A percentile compares a stretch with the other conserved stretches of the same genome.
phyloP scores from a whole-genome alignment of 2,329 filamentous ascomycete species.

The Fusarium floridanum region DNA sequence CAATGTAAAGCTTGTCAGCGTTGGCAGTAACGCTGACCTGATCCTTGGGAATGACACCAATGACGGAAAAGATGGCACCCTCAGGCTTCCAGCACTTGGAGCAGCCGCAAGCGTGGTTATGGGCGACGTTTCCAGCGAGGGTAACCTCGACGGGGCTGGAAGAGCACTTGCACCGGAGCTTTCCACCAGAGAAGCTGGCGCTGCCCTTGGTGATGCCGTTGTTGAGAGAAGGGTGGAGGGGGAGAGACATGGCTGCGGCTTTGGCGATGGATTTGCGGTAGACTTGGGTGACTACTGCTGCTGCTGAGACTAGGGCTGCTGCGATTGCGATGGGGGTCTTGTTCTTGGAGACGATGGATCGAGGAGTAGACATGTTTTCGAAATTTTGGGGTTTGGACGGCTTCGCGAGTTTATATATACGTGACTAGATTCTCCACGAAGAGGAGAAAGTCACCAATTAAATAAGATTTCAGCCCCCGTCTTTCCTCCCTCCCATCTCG shows the following conservation, averaged over 20 bases:
- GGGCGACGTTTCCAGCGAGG: constrained; percentile 69
- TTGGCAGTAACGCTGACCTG: constrained; percentile 70
- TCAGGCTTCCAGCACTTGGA: constrained; percentile 79
- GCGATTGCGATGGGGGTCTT: constrained; percentile 37
- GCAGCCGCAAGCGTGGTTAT: constrained; percentile 80
- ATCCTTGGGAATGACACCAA: constrained; percentile 70
- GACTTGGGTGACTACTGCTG: constrained; percentile 38
- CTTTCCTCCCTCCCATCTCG: background rate
- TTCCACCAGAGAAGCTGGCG: constrained; percentile 69
- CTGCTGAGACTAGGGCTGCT: constrained; percentile 41
- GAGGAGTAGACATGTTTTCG: constrained; percentile 28
- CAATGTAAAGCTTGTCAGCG: constrained; percentile 66
- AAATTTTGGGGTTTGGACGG: background rate
- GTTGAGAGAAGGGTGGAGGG: constrained; percentile 73
- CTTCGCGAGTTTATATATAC: background rate
- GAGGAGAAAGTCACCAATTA: constrained; percentile 1
- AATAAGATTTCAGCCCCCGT: constrained; percentile 15
- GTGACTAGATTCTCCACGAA: background rate
- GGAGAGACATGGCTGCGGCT: constrained; percentile 37
- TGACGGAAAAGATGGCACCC: constrained; percentile 73
- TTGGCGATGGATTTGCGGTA: constrained; percentile 24
- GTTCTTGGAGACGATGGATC: constrained; percentile 34
- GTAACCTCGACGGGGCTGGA: constrained; percentile 68
- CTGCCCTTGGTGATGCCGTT: constrained; percentile 70
- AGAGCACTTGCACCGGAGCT: constrained; percentile 71